A percentile compares a stretch with the other conserved stretches of the same genome.
These are phyloP conservation scores for Nitzschia sp. DNA, from an alignment of 108 stramenopile species.

Conservation along the genomic window DNA sequence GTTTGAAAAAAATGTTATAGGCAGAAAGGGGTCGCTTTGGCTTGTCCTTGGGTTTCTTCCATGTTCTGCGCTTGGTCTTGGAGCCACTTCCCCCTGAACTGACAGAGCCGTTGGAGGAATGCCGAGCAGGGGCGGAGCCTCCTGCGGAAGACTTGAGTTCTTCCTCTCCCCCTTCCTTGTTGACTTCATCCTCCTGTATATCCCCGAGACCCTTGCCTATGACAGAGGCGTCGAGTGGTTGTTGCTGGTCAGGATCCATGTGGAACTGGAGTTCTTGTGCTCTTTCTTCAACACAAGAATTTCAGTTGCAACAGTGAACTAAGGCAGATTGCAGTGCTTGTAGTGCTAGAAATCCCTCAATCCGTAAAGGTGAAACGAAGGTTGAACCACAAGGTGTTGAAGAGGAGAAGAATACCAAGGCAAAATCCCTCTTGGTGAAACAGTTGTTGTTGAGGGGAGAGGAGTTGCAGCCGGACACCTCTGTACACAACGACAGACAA, in stretches of 20 bases:
- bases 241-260: background rate
- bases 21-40: conserved; percentile 42
- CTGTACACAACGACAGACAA: too few relatives aligned
- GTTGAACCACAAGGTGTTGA: too few relatives aligned
- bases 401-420: too few relatives aligned
- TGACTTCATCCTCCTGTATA: conserved; percentile 19
- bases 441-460: too few relatives aligned
- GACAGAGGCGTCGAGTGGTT: background rate
- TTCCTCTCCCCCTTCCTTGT: conserved; percentile 15
- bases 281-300: background rate
- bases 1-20: conserved; percentile 49
- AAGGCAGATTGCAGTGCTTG: background rate
- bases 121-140: background rate
- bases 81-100: conserved; percentile 14
- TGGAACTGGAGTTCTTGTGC: background rate
- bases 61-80: conserved; percentile 25
- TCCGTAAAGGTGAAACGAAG: too few relatives aligned
- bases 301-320: background rate
- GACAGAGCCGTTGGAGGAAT: conserved; percentile 11
- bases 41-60: conserved; percentile 47
- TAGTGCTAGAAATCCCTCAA: too few relatives aligned
- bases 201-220: conserved; percentile 18
- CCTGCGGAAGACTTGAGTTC: background rate
- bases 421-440: too few relatives aligned
- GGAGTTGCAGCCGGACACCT: too few relatives aligned